A percentile compares a stretch with the other conserved stretches of the same genome.
Evolutionary conservation across 257 asterid genomes (phyloP).

Genomic region (Scutellaria minor): DNA sequence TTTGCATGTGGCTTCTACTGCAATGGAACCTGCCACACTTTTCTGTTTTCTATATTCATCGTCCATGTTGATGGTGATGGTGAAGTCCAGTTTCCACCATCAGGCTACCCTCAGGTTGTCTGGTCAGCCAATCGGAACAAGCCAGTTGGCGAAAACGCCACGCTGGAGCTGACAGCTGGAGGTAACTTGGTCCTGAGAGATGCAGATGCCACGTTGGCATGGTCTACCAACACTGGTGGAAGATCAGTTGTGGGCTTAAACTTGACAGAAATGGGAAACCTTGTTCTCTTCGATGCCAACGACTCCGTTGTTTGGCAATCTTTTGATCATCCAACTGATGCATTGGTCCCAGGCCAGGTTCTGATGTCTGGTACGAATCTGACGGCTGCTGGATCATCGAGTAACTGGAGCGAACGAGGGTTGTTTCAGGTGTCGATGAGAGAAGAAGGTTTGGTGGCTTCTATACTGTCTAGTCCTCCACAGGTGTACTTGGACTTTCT

Average conservation of each 20-base stretch:
- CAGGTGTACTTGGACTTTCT: slow-evolving; percentile 24
- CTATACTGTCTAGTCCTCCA: slow-evolving; percentile 38
- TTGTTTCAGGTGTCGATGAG: slow-evolving; percentile 32
- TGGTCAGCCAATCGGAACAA: slow-evolving; percentile 57
- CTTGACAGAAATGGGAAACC: slow-evolving; percentile 49
- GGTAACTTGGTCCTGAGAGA: slow-evolving; percentile 48
- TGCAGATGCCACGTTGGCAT: slow-evolving; percentile 41
- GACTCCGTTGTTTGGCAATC: slow-evolving; percentile 51
- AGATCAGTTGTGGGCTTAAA: slow-evolving; percentile 44
- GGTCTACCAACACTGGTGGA: slow-evolving; percentile 56
- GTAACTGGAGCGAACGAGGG: slow-evolving; percentile 40
- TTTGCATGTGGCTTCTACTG: slow-evolving; percentile 59
- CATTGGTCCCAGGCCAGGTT: slow-evolving; percentile 48
- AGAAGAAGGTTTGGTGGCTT: slow-evolving; percentile 37
- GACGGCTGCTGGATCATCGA: slow-evolving; percentile 41
- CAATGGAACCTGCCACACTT: slow-evolving; percentile 41
- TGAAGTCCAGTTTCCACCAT: slow-evolving; percentile 6
- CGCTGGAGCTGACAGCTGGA: slow-evolving; percentile 40
- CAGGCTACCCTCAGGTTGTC: slow-evolving; percentile 52
- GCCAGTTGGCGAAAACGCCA: slow-evolving; percentile 46
- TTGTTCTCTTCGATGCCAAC: slow-evolving; percentile 38
- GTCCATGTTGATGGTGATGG: slow-evolving; percentile 48
- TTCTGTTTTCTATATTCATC: slow-evolving; percentile 47
- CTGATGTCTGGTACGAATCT: slow-evolving; percentile 44
- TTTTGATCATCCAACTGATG: slow-evolving; percentile 49